Evolutionary conservation across 2,329 filamentous ascomycete species (phyloP), one percentile per base, ranked within the genome.

Genomic region (Cercospora janseana): DNA sequence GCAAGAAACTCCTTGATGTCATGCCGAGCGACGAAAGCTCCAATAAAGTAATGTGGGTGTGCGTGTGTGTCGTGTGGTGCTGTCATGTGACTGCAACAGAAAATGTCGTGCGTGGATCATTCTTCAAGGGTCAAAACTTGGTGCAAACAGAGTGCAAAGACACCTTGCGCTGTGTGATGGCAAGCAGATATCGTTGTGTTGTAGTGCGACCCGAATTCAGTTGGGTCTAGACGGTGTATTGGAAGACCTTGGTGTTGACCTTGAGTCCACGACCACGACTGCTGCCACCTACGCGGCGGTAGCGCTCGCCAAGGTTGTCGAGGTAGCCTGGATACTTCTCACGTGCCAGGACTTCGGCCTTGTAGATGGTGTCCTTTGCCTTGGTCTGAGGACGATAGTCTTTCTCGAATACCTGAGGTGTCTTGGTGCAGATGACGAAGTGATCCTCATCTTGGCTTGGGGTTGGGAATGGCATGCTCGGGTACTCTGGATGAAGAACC

Each of bases 381-480:
- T 18, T 32, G 26, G 10, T 29, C 35, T 32, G 13, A 8, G 34
- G 43, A 21, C 45, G 34, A 15, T 42, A 42, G 13, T 49, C 46
- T 41, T 31, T 42, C 35, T 49, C 46, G 27, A 42, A 42, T 13
- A 49, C 35, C 4, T 42, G 35, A 3, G 46, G 46, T 5, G 27
- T 34, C 35, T 49, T 49, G 28, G 46, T 49, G 37, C 26, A 32
- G n/a, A 49, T n/a, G 18, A 49, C 21, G 18, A 40, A 35, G 20
- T 49, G 27, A 28, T 32, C 13, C 10, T 41, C 35, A 16, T 49
- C 46, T 2, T 49, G 20, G n/a, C 7, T 9, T 7, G 27, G 27
- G 15, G 10, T 4, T 16, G 46, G 35, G 18, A 37, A 8, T 26
- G 18, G 3, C 37, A 32, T 32, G 46, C 18, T 15, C n/a, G 13